Base-by-base conservation (phyloP, 371 early-diverging fungal species). In the Blakeslea trispora region DNA sequence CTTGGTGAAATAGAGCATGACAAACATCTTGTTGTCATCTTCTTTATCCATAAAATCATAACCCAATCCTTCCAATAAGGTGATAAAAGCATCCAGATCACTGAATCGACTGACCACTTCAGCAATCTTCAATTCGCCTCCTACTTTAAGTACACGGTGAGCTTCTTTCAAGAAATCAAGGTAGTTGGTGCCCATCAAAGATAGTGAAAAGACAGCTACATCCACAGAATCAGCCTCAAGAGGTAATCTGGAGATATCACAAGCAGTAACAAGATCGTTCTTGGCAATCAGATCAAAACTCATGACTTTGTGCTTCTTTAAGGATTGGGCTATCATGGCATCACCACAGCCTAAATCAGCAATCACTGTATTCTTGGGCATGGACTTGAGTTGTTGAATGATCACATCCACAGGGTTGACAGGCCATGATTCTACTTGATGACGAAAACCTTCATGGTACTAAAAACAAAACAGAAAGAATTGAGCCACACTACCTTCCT, bases 271-370 rank as follows among this genome's bases (percentile, higher is more conserved):
- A 14, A 81, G 75, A 24, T 88, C 86, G 54, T 94, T 91, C 64
- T 84, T 85, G 15, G 92, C 89, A 10, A 94, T 88, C 53, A 98
- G 71, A 72, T 99, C 99, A 71, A 96, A 99, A 35, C 98, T 98
- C 59, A 92, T 84, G 18, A 97, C 88, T n/a, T 78, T 81, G 19
- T 77, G 75, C 42, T 74, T 72, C n/a, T 74, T 79, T 45, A 97
- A 74, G 10, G 82, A 79, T 46, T 84, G 78, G 1, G 96, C 91
- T 61, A 99, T 81, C 72, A 86, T 86, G 14, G 96, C 99, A 63
- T 96, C 97, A 8, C 99, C 99, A 68, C 99, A 99, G 1, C 99
- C 99, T 64, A 99, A 65, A 77, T 99, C 99, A 2, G 97, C 99
- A 48, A 98, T 82, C 2, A 89, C 75, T 0, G 80, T 75, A 37